A percentile compares a stretch with the other conserved stretches of the same genome.
phyloP scores from a whole-genome alignment of 1,284 basidiomycete species.

The Leccinum colubrinum region DNA sequence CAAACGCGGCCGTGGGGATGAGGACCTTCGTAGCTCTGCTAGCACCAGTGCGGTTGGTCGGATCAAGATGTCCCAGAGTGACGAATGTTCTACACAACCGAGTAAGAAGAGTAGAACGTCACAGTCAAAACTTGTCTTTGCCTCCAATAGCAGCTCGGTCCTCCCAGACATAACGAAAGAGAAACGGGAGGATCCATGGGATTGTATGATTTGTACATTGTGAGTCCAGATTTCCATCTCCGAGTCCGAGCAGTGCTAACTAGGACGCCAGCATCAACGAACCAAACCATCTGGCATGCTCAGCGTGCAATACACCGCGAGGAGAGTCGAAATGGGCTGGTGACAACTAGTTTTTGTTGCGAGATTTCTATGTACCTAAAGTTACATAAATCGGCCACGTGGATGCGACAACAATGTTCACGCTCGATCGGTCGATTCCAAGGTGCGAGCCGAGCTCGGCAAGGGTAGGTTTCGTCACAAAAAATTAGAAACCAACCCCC shows the following conservation, averaged over 20 bases:
- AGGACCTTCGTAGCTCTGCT: not conserved
- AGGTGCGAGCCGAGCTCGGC: not conserved
- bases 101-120: conserved; percentile 22
- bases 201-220: conserved; percentile 28
- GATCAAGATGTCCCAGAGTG: not conserved
- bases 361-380: not conserved
- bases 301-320: conserved; percentile 27
- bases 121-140: conserved; percentile 8
- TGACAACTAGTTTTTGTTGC: not conserved
- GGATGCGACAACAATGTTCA: not conserved
- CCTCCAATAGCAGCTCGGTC: not conserved
- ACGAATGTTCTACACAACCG: conserved; percentile 4
- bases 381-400: not conserved
- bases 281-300: conserved; percentile 30
- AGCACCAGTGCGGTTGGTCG: not conserved
- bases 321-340: conserved; percentile 26
- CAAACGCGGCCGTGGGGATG: not conserved
- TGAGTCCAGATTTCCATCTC: conserved; percentile 5
- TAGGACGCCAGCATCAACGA: conserved; percentile 22
- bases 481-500: too few relatives aligned
- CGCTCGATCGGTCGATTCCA: too few relatives aligned
- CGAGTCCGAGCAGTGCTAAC: not conserved
- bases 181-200: conserved; percentile 13
- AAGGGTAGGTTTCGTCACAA: not conserved
- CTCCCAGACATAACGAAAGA: not conserved